Evolutionary conservation across 768 basidiomycete genomes (phyloP), one percentile per base, ranked within the genome.

Genomic region (Amanita brunnescens): DNA sequence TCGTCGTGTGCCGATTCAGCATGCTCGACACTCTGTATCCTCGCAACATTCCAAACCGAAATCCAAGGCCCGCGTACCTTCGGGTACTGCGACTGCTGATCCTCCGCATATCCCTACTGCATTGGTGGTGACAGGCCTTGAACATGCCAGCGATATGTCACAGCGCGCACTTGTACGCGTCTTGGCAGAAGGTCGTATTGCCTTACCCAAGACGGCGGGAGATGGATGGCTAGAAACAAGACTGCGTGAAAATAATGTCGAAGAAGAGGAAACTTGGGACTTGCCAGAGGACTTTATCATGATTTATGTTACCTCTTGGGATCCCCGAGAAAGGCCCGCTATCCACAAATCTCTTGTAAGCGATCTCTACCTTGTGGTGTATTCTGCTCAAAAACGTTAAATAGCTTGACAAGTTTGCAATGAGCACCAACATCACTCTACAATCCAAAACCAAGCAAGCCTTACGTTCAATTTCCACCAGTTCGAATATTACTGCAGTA

Each of bases 351-450:
- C 70, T 57, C 64, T 91, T 63, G 88, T 89, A 62, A 55, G 83
- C 62, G n/a, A 44, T 24, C 33, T 44, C 33, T 54, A 23, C 48
- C 21, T 20, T 52, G n/a, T 33, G 20, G 29, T n/a, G 23, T 40
- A 23, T 34, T 35, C 52, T 57, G 49, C 43, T 29, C 33, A 49
- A n/a, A 32, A 20, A 38, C 43, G 49, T 41, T 26, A 46, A 29
- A 51, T 46, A 90, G 87, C 72, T 91, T 12, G 87, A 91, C 61
- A 78, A 76, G 58, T 91, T 91, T 61, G 74, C 87, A 2, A 81
- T 91, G 77, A 90, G 86, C 58, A 78, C 76, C 5, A 78, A 78
- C 37, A 64, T 87, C 43, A 66, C 72, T 29, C 61, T 85, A 8
- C 71, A 76, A 20, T 66, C 74, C 34, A 67, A 70, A 24, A 62